Percentiles rank a stretch among this genome's conserved stretches.
phyloP scores from a whole-genome alignment of 805 yeast genomes.

The Candida wancherniae region DNA sequence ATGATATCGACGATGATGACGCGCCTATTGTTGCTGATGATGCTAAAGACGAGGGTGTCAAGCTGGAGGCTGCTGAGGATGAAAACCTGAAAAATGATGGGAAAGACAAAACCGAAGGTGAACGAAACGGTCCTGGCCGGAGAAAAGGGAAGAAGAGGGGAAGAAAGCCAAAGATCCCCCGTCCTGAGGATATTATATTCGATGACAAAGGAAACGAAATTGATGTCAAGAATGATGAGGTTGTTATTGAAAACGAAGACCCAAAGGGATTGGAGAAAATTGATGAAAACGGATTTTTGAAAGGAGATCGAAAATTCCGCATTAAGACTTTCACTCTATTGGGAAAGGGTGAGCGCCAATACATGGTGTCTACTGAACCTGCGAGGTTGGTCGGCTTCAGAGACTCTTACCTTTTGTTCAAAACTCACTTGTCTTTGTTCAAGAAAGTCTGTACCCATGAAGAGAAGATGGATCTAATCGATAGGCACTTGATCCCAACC shows the following conservation, averaged over 20 bases:
- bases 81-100: constrained; percentile 5
- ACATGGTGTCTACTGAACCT: constrained; percentile 93
- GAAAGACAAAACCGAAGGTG: constrained; percentile 3
- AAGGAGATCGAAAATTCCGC: constrained; percentile 70
- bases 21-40: constrained; percentile 3
- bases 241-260: constrained; percentile 64
- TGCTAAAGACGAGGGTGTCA: constrained; percentile 1
- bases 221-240: constrained; percentile 69
- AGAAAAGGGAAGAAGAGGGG: constrained; percentile 30
- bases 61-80: constrained; percentile 5
- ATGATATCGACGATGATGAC: constrained; percentile 10
- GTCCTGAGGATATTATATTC: constrained; percentile 38
- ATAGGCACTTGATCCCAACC: constrained; percentile 76
- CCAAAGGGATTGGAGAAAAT: constrained; percentile 75
- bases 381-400: constrained; percentile 93
- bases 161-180: constrained; percentile 35
- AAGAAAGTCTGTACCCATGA: constrained; percentile 69
- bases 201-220: constrained; percentile 70
- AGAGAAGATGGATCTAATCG: constrained; percentile 79
- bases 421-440: constrained; percentile 72
- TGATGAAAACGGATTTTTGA: constrained; percentile 58
- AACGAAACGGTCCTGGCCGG: constrained; percentile 20
- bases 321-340: constrained; percentile 61
- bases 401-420: constrained; percentile 85
- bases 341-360: constrained; percentile 65